Evolutionary conservation across 164 flowering plant genomes (phyloP), one percentile per base, ranked within the genome.

Genomic region (Berberis vulgaris): DNA sequence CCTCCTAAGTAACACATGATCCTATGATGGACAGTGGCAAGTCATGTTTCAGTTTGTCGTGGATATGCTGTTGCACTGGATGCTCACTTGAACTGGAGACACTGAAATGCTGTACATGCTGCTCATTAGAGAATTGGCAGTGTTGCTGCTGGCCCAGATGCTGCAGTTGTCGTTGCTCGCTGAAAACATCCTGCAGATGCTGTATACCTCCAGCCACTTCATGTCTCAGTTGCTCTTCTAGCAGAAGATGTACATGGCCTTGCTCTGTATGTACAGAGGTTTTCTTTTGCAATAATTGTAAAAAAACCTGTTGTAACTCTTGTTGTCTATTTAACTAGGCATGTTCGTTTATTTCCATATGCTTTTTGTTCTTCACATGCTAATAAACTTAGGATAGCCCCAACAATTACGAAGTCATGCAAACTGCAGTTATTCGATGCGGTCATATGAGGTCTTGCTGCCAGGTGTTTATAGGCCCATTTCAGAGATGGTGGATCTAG

Each of bases 61-160:
- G 90, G 84, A 66, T 80, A n/a, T 88, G 88, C 77, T 84, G 96
- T 69, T 80, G 66, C 62, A 43, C 75, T 40, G 62, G 79, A 7
- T 79, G 90, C 76, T 66, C 79, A 3, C 13, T 53, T 40, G 64
- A 59, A 39, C 62, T 59, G 2, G 39, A 49, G 62, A 54, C 43
- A 7, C 52, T 65, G 43, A 52, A 50, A 12, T 60, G 69, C 42
- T 70, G 69, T 50, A 7, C 53, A 39, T 45, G 59, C 39, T 67
- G 70, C 26, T 43, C 46, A n/a, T 38, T 58, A 40, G 54, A 53
- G 63, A 59, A 60, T 9, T 62, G 49, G 61, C 6, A 42, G n/a
- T 69, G 26, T 26, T 26, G 26, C 26, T 26, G 73, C 58, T 62
- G 73, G 59, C 42, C 8, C 62, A 65, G 49, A 42, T 26, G 26